A percentile compares a stretch with the other conserved stretches of the same genome.
Conservation (phyloP, 805 yeast genomes). For the Candida wancherniae region DNA sequence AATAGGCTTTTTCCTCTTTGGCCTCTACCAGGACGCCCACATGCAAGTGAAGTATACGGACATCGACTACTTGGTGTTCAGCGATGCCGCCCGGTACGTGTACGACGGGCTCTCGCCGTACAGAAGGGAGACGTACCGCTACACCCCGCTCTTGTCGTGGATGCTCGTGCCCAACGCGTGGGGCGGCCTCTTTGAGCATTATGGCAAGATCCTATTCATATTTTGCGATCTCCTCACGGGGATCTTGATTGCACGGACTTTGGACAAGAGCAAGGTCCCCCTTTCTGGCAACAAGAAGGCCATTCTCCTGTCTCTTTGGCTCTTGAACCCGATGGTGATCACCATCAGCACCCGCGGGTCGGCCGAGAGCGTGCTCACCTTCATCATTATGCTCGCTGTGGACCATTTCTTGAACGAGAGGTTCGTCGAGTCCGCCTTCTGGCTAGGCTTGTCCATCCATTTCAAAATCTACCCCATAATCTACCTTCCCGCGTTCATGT, state of each 20-base stretch:
- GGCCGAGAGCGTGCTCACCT: constrained; percentile 84
- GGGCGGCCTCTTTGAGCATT: constrained; percentile 41
- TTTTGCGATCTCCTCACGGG: constrained; percentile 82
- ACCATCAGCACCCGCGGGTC: constrained; percentile 92
- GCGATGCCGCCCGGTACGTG: constrained; percentile 83
- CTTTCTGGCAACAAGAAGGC: constrained; percentile 5
- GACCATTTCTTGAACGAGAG: constrained; percentile 33
- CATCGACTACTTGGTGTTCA: constrained; percentile 87
- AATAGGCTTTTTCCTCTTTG: constrained; percentile 65
- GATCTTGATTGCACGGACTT: constrained; percentile 28
- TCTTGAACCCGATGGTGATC: constrained; percentile 90
- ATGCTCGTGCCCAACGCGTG: constrained; percentile 63
- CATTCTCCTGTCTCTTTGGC: constrained; percentile 61
- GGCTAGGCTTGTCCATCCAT: constrained; percentile 78
- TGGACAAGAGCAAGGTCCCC: constrained; percentile 1
- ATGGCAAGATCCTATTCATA: constrained; percentile 79
- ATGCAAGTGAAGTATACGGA: constrained; percentile 87
- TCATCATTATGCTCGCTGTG: constrained; percentile 50
- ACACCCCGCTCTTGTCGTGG: constrained; percentile 90
- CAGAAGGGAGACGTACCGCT: constrained; percentile 80
- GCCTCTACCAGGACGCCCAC: constrained; percentile 78
- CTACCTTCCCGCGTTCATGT: constrained; percentile 68
- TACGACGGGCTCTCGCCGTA: constrained; percentile 65
- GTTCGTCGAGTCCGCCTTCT: constrained; percentile 32
- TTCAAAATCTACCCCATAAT: constrained; percentile 90